Percentiles rank a stretch among this genome's conserved stretches.
Evolutionary conservation across 2,329 filamentous ascomycete species (phyloP).

Genomic region (Colletotrichum limetticola): DNA sequence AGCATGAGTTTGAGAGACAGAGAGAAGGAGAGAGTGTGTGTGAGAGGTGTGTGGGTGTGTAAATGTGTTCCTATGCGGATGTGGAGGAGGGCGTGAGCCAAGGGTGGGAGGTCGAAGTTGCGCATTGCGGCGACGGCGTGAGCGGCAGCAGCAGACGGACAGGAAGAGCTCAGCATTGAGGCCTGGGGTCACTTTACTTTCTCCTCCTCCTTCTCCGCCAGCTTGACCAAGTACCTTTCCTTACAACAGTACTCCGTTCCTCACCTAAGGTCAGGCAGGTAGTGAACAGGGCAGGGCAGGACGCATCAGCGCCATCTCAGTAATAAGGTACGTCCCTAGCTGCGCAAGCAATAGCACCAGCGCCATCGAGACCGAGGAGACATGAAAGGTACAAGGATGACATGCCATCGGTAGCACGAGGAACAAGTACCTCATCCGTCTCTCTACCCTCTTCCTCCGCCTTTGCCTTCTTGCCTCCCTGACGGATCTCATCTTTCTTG

Average conservation of each 20-base stretch:
- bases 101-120: conserved; percentile 34
- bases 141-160: conserved; percentile 18
- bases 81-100: conserved; percentile 23
- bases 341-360: neutral
- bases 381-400: neutral
- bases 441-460: neutral
- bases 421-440: neutral
- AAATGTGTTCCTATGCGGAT: neutral
- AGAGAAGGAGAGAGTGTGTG: neutral
- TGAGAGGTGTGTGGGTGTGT: conserved; percentile 4
- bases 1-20: neutral
- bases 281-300: neutral
- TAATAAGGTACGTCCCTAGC: neutral
- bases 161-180: neutral
- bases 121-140: conserved; percentile 32
- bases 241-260: no score
- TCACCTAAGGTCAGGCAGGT: no score
- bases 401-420: accelerated
- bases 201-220: no score
- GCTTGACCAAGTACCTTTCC: neutral
- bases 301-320: neutral
- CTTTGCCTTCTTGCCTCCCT: neutral
- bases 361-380: neutral
- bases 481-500: neutral
- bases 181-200: neutral